Percentiles rank a stretch among this genome's conserved stretches.
Conservation (phyloP, 179 eudicot species). For the Sideroxylon spinosum region DNA sequence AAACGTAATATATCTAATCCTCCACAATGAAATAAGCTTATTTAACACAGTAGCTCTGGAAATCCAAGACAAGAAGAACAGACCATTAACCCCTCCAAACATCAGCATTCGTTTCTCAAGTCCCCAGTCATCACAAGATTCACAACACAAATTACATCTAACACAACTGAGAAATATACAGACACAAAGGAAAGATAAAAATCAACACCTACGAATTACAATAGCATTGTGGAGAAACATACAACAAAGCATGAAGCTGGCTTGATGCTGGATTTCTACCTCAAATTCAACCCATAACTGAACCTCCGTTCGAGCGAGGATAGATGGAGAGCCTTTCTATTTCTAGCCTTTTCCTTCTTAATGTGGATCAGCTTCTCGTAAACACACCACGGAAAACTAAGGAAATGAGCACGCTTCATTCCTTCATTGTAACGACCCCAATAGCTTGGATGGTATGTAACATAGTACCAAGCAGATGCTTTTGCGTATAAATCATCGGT, state of each 20-base stretch:
- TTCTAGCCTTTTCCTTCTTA: constrained; percentile 43
- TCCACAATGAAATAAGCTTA: neutral
- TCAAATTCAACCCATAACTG: constrained; percentile 18
- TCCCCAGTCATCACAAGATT: neutral
- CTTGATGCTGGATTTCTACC: neutral
- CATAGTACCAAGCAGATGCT: constrained; percentile 94
- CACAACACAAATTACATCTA: constrained; percentile 8
- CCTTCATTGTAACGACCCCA: constrained; percentile 67
- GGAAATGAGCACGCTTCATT: constrained; percentile 57
- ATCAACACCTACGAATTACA: neutral
- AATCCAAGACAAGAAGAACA: constrained; percentile 5
- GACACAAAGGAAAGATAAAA: neutral
- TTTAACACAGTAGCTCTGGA: neutral
- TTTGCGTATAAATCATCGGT: constrained; percentile 47
- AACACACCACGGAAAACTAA: constrained; percentile 94
- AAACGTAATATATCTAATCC: neutral
- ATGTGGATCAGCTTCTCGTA: constrained; percentile 63
- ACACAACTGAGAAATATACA: neutral
- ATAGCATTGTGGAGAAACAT: neutral
- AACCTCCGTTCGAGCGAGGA: constrained; percentile 24
- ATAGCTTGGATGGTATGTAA: constrained; percentile 62
- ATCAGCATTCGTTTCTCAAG: neutral
- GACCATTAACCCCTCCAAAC: neutral
- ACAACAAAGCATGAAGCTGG: too few species aligned
- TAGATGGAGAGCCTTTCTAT: constrained; percentile 17